These are phyloP conservation scores for Ehretia macrophylla DNA, from an alignment of 257 asterid species.

Conservation along the genomic window DNA sequence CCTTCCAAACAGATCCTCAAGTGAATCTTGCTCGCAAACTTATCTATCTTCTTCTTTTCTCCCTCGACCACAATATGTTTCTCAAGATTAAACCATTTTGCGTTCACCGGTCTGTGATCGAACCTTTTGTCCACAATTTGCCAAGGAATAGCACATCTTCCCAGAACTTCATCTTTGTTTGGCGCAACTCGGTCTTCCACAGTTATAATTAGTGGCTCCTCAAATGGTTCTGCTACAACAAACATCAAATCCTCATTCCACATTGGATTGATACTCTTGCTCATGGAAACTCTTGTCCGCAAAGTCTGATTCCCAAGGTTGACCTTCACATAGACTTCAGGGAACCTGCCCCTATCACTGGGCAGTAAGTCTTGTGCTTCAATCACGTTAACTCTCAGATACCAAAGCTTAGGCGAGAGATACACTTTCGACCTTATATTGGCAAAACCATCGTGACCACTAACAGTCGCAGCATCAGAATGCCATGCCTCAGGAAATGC, in stretches of 20 bases:
- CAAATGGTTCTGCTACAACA: constrained; percentile 48
- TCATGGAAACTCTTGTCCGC: constrained; percentile 44
- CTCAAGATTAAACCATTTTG: constrained; percentile 46
- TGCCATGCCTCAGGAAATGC: constrained; percentile 58
- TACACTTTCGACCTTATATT: constrained; percentile 48
- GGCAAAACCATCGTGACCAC: constrained; percentile 40
- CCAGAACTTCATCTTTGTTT: constrained; percentile 39
- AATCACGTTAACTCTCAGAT: constrained; percentile 46
- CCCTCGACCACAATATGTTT: constrained; percentile 43
- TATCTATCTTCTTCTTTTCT: constrained; percentile 38
- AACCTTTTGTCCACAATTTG: constrained; percentile 34
- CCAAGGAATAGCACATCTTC: constrained; percentile 39
- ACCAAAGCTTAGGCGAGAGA: constrained; percentile 47
- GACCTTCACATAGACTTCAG: constrained; percentile 44
- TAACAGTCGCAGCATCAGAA: constrained; percentile 45
- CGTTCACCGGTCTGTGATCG: constrained; percentile 35
- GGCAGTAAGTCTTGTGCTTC: constrained; percentile 49
- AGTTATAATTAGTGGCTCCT: constrained; percentile 44
- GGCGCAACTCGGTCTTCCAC: constrained; percentile 46
- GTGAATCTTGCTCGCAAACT: constrained; percentile 48
- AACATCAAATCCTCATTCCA: constrained; percentile 55
- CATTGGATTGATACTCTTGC: constrained; percentile 39
- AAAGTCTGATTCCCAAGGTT: constrained; percentile 39
- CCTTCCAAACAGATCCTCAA: constrained; percentile 48
- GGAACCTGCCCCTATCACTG: constrained; percentile 33